phyloP scores from a whole-genome alignment of 1,284 basidiomycete species.

The Pholiota adiposa region DNA sequence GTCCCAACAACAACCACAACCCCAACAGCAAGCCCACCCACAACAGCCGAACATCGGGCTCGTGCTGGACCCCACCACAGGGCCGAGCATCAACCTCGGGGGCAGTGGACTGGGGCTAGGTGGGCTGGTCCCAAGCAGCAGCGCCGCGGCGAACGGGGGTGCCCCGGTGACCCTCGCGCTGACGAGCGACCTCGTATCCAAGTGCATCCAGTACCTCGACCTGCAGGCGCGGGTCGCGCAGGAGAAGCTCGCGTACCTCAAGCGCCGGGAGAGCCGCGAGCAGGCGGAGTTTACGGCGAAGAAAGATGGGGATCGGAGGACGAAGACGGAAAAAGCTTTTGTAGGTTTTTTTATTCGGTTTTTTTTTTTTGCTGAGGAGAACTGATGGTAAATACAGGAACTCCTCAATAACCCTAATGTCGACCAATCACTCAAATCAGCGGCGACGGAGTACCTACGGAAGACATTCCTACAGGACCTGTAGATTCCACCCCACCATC shows the following conservation, averaged over 20 bases:
- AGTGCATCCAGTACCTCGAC: constrained; percentile 61
- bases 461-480: constrained; percentile 34
- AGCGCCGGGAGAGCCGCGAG: constrained; percentile 64
- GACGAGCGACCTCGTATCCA: constrained; percentile 58
- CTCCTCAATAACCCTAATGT: constrained; percentile 25
- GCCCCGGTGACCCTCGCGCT: constrained; percentile 50
- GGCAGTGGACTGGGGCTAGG: background rate
- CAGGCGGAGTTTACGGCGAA: constrained; percentile 54
- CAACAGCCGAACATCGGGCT: constrained; percentile 7
- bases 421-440: constrained; percentile 56
- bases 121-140: background rate
- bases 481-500: background rate
- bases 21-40: constrained; percentile 15
- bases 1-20: constrained; percentile 16
- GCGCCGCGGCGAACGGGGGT: constrained; percentile 10
- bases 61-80: constrained; percentile 1
- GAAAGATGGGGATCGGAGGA: constrained; percentile 55
- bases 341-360: constrained; percentile 1
- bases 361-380: background rate
- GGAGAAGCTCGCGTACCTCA: constrained; percentile 66
- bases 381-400: constrained; percentile 13
- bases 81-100: background rate
- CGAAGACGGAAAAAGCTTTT: constrained; percentile 67
- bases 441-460: constrained; percentile 62
- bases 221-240: constrained; percentile 60